Base-by-base conservation (phyloP, 495 filamentous ascomycete species). In the Lasiosphaeris hirsuta region DNA sequence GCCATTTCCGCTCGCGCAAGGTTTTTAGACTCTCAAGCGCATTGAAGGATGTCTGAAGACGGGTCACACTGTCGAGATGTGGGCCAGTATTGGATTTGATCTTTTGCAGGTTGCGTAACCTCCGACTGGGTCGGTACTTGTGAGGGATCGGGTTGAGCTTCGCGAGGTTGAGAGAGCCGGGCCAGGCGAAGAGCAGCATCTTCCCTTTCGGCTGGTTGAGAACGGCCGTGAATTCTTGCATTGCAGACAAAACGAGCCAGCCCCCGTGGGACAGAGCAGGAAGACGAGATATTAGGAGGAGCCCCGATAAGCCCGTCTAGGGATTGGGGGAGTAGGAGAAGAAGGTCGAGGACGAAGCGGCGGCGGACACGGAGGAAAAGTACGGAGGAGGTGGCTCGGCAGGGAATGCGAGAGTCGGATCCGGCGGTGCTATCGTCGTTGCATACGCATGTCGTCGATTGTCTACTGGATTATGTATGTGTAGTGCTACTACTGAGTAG, bases 1-100 rank as follows among this genome's bases (percentile, higher is more conserved):
- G 88, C 93, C 92, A 97, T 52, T 80, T 83, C 67, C 93, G 87
- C 45, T 79, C 75, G 53, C 86, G 84, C 47, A 97, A 76, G 14
- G 85, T 80, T 23, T 81, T 79, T 46, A 96, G 71, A 6, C 89
- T 90, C 65, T 90, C 88, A 58, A 73, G 68, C 19, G 89, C 85
- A 44, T 86, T 87, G 69, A 89, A 88, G 30, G 91, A 96, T 1
- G 87, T 94, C 65, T 94, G 78, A 42, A 96, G 73, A n/a, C 80
- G 78, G 39, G 90, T 78, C 67, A 97, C 80, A 51, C 68, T 59
- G 19, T 73, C 65, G 49, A 38, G 18, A 36, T 39, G 45, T 10
- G 82, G 85, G 23, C 86, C 86, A 8, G 85, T 81, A 39, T 88
- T 86, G 18, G 88, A 86, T 64, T 87, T 78, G 39, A 85, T 76